Percentiles rank a stretch among this genome's conserved stretches.
Evolutionary conservation across 768 basidiomycete genomes (phyloP).

Genomic region (Amylocystis lapponica): DNA sequence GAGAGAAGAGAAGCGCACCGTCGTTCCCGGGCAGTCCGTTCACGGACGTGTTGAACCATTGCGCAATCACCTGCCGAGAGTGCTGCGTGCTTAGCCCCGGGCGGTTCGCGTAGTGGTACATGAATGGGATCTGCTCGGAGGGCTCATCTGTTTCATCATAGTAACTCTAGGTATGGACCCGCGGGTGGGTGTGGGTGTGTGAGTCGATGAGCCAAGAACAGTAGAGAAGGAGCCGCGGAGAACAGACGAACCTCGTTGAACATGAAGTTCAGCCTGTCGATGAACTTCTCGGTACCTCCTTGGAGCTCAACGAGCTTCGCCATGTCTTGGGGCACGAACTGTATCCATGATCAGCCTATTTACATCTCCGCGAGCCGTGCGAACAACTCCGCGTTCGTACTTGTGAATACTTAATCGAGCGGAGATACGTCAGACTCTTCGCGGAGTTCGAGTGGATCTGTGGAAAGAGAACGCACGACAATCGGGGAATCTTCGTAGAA

Average conservation of each 20-base stretch:
- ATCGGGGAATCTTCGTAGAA: conserved; percentile 65
- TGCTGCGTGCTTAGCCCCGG: conserved; percentile 55
- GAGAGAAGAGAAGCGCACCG: conserved; percentile 30
- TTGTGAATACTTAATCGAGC: conserved; percentile 58
- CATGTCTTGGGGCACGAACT: conserved; percentile 64
- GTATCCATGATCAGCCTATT: conserved; percentile 1
- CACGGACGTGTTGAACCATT: conserved; percentile 50
- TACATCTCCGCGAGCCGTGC: neutral
- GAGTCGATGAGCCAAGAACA: neutral
- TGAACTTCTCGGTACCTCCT: conserved; percentile 50
- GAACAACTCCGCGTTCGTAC: conserved; percentile 28
- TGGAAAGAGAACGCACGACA: conserved; percentile 31
- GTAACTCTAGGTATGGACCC: conserved; percentile 50
- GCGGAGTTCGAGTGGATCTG: no score
- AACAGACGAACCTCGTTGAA: conserved; percentile 51
- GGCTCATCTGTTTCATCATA: conserved; percentile 63
- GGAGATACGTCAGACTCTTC: no score
- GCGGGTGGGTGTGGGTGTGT: no score
- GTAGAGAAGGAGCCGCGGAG: no score
- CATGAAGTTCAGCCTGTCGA: conserved; percentile 50
- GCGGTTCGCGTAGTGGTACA: conserved; percentile 63
- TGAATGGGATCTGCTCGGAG: conserved; percentile 62
- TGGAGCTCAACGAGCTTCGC: conserved; percentile 57
- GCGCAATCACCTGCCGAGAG: conserved; percentile 48
- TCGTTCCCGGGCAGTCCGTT: conserved; percentile 63